Evolutionary conservation across 441 rosid genomes (phyloP).

Genomic region (Populus tomentosa): DNA sequence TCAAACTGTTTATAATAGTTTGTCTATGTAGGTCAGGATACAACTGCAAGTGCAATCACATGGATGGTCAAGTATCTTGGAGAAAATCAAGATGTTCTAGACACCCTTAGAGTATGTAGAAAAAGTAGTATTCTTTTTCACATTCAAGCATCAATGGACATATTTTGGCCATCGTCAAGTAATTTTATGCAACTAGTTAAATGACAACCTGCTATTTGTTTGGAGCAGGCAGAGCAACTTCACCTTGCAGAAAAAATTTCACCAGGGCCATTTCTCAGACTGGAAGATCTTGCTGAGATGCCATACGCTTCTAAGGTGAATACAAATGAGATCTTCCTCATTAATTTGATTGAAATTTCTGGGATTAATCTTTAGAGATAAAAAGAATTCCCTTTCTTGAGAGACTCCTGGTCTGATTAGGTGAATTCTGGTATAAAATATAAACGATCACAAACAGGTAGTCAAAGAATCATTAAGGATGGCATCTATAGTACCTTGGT

Average conservation of each 20-base stretch:
- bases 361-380: neutral
- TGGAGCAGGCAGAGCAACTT: slow-evolving; percentile 60
- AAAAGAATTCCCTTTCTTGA: neutral
- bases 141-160: too few species aligned
- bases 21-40: slow-evolving; percentile 59
- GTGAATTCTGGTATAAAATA: neutral
- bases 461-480: slow-evolving; percentile 77
- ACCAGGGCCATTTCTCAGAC: slow-evolving; percentile 32
- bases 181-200: neutral
- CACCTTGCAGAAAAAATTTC: slow-evolving; percentile 31
- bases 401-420: too few species aligned
- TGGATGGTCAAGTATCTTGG: slow-evolving; percentile 88
- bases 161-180: neutral
- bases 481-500: slow-evolving; percentile 89
- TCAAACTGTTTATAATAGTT: neutral
- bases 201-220: neutral
- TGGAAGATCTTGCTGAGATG: slow-evolving; percentile 62
- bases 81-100: slow-evolving; percentile 50
- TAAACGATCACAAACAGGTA: slow-evolving; percentile 35
- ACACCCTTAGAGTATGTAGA: slow-evolving; percentile 39
- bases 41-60: slow-evolving; percentile 79
- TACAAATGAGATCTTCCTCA: neutral
- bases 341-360: neutral
- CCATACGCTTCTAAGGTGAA: neutral
- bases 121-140: neutral